Conservation (phyloP, 768 basidiomycete species). For the Holtermanniella nyarrowii region DNA sequence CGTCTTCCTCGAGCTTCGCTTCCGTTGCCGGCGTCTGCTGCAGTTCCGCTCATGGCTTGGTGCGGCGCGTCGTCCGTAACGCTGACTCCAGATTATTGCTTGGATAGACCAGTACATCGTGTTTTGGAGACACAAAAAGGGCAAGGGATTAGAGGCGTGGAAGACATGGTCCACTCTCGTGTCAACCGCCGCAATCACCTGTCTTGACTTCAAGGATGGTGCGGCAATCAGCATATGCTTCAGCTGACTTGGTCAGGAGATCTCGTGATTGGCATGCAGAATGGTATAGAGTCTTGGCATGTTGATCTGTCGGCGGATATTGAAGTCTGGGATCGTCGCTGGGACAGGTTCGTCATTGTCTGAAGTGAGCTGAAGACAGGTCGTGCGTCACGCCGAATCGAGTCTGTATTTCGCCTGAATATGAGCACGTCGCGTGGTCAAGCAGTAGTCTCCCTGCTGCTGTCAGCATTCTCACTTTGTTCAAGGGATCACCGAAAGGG, state of each 20-base stretch:
- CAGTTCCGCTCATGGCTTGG: conserved; percentile 6
- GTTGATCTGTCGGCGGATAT: conserved; percentile 19
- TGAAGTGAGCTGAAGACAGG: neutral
- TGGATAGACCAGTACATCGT: conserved; percentile 27
- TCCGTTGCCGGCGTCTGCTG: conserved; percentile 19
- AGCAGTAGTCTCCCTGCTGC: conserved; percentile 4
- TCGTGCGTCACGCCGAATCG: conserved; percentile 9
- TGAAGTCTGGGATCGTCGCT: conserved; percentile 32
- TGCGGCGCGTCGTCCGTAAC: conserved; percentile 3
- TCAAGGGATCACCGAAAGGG: conserved; percentile 13
- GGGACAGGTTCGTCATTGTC: conserved; percentile 19
- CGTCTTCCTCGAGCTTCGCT: conserved; percentile 10
- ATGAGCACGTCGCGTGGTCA: conserved; percentile 24
- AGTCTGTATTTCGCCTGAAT: conserved; percentile 13
- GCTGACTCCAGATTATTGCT: conserved; percentile 20
- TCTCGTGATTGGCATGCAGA: conserved; percentile 16
- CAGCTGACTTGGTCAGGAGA: conserved; percentile 6
- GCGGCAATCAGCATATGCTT: neutral
- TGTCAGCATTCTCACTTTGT: conserved; percentile 18
- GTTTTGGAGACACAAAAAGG: conserved; percentile 13
- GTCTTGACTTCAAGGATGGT: conserved; percentile 21
- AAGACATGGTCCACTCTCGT: conserved; percentile 21
- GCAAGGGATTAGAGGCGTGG: conserved; percentile 14
- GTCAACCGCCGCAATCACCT: conserved; percentile 10
- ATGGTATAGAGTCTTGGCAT: conserved; percentile 29